phyloP scores from a whole-genome alignment of 768 basidiomycete species.

The Mycena metata region DNA sequence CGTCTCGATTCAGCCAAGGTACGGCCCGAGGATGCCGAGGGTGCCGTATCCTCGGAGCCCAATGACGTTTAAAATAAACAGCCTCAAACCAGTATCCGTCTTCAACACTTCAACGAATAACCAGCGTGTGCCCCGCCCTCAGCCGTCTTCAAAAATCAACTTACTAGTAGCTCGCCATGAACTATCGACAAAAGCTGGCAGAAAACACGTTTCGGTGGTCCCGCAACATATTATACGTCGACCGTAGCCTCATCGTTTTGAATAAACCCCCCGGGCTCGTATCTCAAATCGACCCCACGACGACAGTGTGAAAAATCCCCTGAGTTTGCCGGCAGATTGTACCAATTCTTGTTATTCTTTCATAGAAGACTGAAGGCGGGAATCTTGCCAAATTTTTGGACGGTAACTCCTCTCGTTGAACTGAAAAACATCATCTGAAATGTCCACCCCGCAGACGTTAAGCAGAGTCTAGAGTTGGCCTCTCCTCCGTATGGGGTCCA shows the following conservation, averaged over 20 bases:
- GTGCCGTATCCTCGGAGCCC: neutral
- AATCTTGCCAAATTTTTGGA: constrained; percentile 22
- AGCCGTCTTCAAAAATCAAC: too few relatives aligned
- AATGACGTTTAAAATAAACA: constrained; percentile 1
- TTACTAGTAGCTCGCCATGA: too few relatives aligned
- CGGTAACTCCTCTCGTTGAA: neutral
- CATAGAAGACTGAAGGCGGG: constrained; percentile 29
- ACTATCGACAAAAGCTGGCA: constrained; percentile 24
- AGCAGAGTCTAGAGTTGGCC: constrained; percentile 48
- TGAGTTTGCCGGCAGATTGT: constrained; percentile 51
- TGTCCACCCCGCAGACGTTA: constrained; percentile 39
- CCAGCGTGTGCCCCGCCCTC: too few relatives aligned
- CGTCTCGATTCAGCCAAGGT: too few relatives aligned
- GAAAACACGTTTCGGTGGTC: constrained; percentile 27
- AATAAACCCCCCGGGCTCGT: constrained; percentile 73
- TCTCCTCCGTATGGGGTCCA: constrained; percentile 66
- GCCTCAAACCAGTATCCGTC: neutral
- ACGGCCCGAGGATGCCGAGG: neutral
- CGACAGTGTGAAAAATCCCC: constrained; percentile 47
- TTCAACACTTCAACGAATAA: too few relatives aligned
- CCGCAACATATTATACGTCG: constrained; percentile 60
- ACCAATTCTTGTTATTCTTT: constrained; percentile 37
- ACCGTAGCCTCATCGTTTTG: constrained; percentile 65
- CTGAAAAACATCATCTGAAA: neutral
- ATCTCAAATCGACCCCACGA: constrained; percentile 58